phyloP scores from a whole-genome alignment of 2,329 filamentous ascomycete genomes.

The Davidsoniella virescens region DNA sequence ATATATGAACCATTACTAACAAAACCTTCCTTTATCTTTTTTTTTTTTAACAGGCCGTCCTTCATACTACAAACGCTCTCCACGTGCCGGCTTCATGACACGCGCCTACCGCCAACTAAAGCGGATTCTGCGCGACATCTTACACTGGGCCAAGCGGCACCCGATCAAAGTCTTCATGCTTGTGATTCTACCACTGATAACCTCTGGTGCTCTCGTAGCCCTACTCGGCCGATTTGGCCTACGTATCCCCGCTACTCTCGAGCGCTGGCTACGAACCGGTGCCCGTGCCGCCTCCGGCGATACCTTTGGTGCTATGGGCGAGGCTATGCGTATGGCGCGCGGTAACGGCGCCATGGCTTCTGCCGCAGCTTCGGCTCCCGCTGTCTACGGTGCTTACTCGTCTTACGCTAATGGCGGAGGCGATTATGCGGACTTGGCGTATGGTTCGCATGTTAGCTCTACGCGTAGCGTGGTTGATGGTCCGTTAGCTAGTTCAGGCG shows the following conservation, averaged over 20 bases:
- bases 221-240: slow-evolving; percentile 68
- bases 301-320: slow-evolving; percentile 33
- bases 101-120: slow-evolving; percentile 61
- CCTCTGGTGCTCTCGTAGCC: slow-evolving; percentile 64
- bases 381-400: background rate
- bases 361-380: slow-evolving; percentile 6
- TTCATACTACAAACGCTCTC: slow-evolving; percentile 64
- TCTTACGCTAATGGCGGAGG: background rate
- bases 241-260: slow-evolving; percentile 48
- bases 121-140: slow-evolving; percentile 63
- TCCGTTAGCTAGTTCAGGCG: background rate
- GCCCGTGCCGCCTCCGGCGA: slow-evolving; percentile 32
- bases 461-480: slow-evolving; percentile 7
- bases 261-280: slow-evolving; percentile 40
- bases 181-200: slow-evolving; percentile 74
- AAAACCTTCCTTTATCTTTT: slow-evolving; percentile 1
- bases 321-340: slow-evolving; percentile 37
- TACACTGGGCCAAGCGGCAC: slow-evolving; percentile 66
- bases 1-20: background rate
- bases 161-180: slow-evolving; percentile 77
- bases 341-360: slow-evolving; percentile 17
- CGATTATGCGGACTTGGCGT: background rate
- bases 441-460: background rate
- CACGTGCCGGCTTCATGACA: slow-evolving; percentile 62
- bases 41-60: slow-evolving; percentile 27